These are phyloP conservation scores for Eucommia ulmoides DNA, from an alignment of 257 asterid species.

Conservation along the genomic window DNA sequence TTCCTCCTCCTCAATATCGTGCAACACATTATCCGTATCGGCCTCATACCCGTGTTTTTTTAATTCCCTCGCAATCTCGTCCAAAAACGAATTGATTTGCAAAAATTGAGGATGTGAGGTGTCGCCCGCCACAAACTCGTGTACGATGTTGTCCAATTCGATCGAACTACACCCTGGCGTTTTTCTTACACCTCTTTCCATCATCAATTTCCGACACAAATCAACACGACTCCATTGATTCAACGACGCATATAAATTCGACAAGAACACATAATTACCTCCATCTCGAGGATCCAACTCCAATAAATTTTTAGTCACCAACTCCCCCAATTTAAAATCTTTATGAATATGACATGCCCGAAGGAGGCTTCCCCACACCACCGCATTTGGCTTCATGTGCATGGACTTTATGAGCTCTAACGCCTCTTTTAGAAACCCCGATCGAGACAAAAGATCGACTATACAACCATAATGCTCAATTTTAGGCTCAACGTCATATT, in stretches of 20 bases:
- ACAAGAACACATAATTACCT: constrained; percentile 22
- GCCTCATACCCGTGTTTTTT: constrained; percentile 49
- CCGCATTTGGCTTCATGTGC: constrained; percentile 22
- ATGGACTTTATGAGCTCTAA: constrained; percentile 15
- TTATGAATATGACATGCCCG: constrained; percentile 19
- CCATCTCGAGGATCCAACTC: constrained; percentile 21
- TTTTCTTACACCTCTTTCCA: constrained; percentile 17
- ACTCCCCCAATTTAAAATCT: constrained; percentile 14
- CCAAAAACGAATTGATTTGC: constrained; percentile 21
- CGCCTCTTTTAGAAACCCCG: constrained; percentile 25
- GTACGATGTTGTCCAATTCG: constrained; percentile 13
- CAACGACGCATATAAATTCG: constrained; percentile 20
- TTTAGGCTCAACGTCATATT: constrained; percentile 17
- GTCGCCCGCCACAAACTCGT: constrained; percentile 19
- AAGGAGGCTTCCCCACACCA: constrained; percentile 25
- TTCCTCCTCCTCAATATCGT: constrained; percentile 61
- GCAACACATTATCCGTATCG: constrained; percentile 46
- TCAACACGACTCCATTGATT: constrained; percentile 17
- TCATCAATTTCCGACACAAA: constrained; percentile 19
- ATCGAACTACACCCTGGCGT: constrained; percentile 25
- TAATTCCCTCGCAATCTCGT: constrained; percentile 26
- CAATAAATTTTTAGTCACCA: constrained; percentile 18
- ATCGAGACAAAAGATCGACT: constrained; percentile 27
- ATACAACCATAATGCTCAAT: constrained; percentile 31
- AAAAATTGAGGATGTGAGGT: constrained; percentile 16